Evolutionary conservation across 2,329 filamentous ascomycete species (phyloP), one percentile per base, ranked within the genome.

Genomic region (Pseudogymnoascus sp.): DNA sequence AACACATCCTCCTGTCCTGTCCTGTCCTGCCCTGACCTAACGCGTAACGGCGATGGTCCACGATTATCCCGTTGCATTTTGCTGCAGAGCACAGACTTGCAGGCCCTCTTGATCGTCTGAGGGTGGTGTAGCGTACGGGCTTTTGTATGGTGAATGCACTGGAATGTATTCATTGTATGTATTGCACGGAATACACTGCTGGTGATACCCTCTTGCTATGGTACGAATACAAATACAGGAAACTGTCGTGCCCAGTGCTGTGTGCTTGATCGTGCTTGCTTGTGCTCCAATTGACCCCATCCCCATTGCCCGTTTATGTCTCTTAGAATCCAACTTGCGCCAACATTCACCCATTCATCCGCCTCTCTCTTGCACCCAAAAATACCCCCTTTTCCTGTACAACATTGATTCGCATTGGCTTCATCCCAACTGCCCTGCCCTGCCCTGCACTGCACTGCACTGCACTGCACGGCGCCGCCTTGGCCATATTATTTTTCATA

Each of bases 371-470:
- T 18, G 8, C 25, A 53, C 2, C 47, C 7, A 50, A 53, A 53
- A 33, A 33, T n/a, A n/a, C n/a, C 47, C 47, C 47, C 33, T 53
- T 53, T 53, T 7, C 22, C 33, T 53, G 28, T 53, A 53, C 8
- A 53, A 33, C 47, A 33, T 53, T 53, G n/a, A 53, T 53, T 53
- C 25, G 43, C n/a, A 33, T 50, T 53, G 25, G n/a, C 43, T 53
- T 53, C 43, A 53, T 30, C 25, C 14, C 30, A 33, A 33, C 30
- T 33, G 22, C 7, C 6, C 41, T 47, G 22, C 12, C 25, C 39
- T 6, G 20, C 12, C 25, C 39, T 6, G 20, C 12, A 28, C 41
- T 28, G 41, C 41, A 22, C 7, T 20, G 37, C 37, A 37, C 14
- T 15, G 36, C 22, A 25, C 22, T 25, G 22, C 22, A 25, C 22